A percentile compares a stretch with the other conserved stretches of the same genome.
Conservation (phyloP, 1,139 yeast genomes). For the Wickerhamomyces sp. region DNA sequence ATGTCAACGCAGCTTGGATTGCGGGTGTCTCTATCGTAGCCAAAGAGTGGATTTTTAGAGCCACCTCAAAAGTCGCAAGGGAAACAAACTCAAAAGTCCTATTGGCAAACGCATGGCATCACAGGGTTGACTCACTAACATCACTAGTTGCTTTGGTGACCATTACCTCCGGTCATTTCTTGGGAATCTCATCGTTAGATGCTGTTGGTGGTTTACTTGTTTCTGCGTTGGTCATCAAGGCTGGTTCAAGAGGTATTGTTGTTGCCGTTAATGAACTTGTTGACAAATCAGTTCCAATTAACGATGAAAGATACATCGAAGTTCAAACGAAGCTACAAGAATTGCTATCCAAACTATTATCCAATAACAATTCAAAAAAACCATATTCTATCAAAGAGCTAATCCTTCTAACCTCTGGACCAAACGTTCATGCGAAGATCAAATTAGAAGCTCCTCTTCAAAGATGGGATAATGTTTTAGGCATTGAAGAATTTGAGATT, state of each 20-base stretch:
- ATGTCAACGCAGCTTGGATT: conserved; percentile 93
- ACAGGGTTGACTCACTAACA: conserved; percentile 90
- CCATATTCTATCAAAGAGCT: conserved; percentile 41
- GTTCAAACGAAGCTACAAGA: conserved; percentile 35
- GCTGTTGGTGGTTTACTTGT: conserved; percentile 88
- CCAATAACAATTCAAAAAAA: conserved; percentile 32
- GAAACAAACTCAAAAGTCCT: conserved; percentile 80
- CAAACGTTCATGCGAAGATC: conserved; percentile 44
- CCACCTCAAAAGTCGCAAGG: conserved; percentile 75
- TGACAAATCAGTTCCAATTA: conserved; percentile 47
- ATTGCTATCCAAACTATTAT: conserved; percentile 28
- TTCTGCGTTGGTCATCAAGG: conserved; percentile 72
- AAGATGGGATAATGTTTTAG: conserved; percentile 38
- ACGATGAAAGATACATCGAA: conserved; percentile 36
- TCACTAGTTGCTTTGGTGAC: conserved; percentile 87
- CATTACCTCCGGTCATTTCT: conserved; percentile 77
- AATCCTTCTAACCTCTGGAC: conserved; percentile 66
- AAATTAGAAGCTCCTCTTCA: conserved; percentile 37
- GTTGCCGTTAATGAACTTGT: conserved; percentile 70
- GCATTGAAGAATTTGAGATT: conserved; percentile 40
- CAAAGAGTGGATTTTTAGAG: conserved; percentile 81
- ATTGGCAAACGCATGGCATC: conserved; percentile 98
- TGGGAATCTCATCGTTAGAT: conserved; percentile 79
- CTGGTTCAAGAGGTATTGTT: conserved; percentile 74
- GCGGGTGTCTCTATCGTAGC: conserved; percentile 83